phyloP scores from a whole-genome alignment of 2,329 filamentous ascomycete species.

The Cercospora sojina region DNA sequence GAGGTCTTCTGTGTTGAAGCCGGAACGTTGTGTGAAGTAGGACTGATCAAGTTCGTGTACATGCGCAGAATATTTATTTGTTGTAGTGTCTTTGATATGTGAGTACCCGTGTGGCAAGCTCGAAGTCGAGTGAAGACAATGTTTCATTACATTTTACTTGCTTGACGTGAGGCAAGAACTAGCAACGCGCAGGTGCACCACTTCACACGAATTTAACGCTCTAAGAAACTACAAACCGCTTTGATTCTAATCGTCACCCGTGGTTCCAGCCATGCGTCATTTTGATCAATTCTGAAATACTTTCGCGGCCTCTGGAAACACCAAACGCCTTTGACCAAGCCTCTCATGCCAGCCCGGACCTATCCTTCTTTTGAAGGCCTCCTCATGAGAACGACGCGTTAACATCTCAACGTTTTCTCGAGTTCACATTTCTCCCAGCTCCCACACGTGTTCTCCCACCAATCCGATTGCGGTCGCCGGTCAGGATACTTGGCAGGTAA shows the following conservation, averaged over 20 bases:
- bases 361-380: neutral
- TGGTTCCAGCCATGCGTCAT: neutral
- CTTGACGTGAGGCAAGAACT: neutral
- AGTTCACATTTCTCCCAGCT: conserved; percentile 83
- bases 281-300: neutral
- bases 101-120: neutral
- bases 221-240: neutral
- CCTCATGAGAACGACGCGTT: neutral
- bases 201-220: neutral
- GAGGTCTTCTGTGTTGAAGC: neutral
- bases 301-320: neutral
- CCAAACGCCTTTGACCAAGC: neutral
- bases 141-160: neutral
- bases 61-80: neutral
- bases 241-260: neutral
- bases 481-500: conserved; percentile 81
- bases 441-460: conserved; percentile 75
- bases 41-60: neutral
- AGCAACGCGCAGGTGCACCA: neutral
- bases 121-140: neutral
- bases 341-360: neutral
- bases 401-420: conserved; percentile 57
- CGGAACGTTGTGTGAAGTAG: neutral
- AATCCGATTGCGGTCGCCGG: conserved; percentile 66
- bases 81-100: neutral